These are phyloP conservation scores for Chlorophyllum brunneum DNA, from an alignment of 768 basidiomycete genomes.

Conservation along the genomic window DNA sequence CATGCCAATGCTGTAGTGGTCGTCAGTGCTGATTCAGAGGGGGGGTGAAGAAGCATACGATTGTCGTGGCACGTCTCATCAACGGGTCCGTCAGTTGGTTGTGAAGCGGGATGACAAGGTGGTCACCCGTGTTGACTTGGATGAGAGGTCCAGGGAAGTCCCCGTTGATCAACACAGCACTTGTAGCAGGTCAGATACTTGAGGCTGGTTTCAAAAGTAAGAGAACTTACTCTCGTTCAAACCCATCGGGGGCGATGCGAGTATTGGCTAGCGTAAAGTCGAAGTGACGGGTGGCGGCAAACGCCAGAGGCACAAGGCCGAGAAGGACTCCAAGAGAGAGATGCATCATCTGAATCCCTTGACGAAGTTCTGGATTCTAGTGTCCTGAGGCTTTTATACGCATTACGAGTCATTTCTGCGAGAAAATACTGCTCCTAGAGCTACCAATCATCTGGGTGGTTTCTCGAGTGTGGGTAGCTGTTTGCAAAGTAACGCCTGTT, in stretches of 20 bases:
- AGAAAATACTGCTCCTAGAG: neutral
- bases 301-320: neutral
- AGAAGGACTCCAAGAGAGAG: neutral
- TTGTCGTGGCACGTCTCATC: constrained; percentile 30
- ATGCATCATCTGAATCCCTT: constrained; percentile 5
- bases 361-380: too few species aligned
- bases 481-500: neutral
- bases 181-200: neutral
- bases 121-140: constrained; percentile 33
- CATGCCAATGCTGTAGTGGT: neutral
- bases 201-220: neutral
- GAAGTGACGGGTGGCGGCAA: constrained; percentile 5
- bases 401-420: constrained; percentile 2
- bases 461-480: constrained; percentile 9
- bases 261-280: constrained; percentile 31
- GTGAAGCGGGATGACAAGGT: constrained; percentile 28
- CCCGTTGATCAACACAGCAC: constrained; percentile 38
- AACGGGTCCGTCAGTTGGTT: constrained; percentile 26
- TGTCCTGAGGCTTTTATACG: neutral
- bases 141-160: constrained; percentile 36
- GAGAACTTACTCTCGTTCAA: constrained; percentile 18
- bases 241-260: constrained; percentile 41
- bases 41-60: constrained; percentile 18
- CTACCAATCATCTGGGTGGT: constrained; percentile 6
- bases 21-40: neutral